Conservation (phyloP, 2,329 filamentous ascomycete species). For the Elsinoe arachidis region DNA sequence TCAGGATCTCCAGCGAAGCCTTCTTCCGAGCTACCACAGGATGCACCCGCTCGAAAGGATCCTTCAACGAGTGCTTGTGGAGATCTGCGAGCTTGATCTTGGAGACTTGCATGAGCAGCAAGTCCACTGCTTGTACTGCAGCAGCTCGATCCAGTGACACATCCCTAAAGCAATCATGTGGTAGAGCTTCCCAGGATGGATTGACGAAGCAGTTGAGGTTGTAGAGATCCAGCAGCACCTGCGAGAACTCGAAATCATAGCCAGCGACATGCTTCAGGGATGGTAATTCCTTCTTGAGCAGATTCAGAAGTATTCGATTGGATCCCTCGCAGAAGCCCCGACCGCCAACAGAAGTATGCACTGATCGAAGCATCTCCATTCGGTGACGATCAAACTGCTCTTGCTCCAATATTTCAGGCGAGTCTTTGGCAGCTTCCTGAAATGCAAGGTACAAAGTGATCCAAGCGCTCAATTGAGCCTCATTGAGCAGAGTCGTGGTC, state of each 20-base stretch:
- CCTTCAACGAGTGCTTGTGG: constrained; percentile 81
- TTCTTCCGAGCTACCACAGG: constrained; percentile 71
- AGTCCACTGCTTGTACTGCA: constrained; percentile 73
- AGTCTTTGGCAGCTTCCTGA: constrained; percentile 63
- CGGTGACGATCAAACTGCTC: constrained; percentile 58
- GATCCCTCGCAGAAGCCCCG: constrained; percentile 78
- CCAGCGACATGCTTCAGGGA: constrained; percentile 63
- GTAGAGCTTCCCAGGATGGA: constrained; percentile 35
- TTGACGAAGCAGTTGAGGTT: constrained; percentile 55
- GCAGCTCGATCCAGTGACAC: constrained; percentile 71
- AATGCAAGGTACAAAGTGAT: constrained; percentile 75
- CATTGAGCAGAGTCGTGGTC: constrained; percentile 45
- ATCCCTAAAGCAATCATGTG: constrained; percentile 68
- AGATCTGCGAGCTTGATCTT: constrained; percentile 85
- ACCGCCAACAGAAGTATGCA: constrained; percentile 76
- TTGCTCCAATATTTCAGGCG: constrained; percentile 51
- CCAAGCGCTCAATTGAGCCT: constrained; percentile 84
- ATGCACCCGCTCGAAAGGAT: constrained; percentile 87
- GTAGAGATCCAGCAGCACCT: constrained; percentile 75
- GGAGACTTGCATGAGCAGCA: constrained; percentile 70
- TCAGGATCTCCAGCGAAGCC: constrained; percentile 67
- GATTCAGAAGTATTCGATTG: constrained; percentile 78
- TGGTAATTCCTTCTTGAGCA: constrained; percentile 79
- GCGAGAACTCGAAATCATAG: constrained; percentile 77
- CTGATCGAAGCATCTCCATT: constrained; percentile 67